Percentiles rank a stretch among this genome's conserved stretches.
Conservation (phyloP, 257 asterid species). For the Scutellaria galericulata region DNA sequence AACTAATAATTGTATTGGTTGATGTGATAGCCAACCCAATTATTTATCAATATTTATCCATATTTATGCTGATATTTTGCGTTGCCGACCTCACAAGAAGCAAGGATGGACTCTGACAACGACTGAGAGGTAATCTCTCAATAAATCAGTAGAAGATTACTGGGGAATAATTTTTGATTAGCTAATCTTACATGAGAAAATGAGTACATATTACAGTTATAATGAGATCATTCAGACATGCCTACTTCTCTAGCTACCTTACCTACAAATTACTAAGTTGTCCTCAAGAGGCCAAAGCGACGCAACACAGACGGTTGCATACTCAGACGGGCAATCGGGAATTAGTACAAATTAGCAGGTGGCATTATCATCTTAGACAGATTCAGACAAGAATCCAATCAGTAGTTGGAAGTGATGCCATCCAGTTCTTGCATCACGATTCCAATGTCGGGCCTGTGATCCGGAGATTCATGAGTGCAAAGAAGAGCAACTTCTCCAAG, state of each 20-base stretch:
- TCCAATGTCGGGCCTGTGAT: constrained; percentile 71
- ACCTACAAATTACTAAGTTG: constrained; percentile 18
- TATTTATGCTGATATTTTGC: too few relatives aligned
- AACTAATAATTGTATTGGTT: not conserved
- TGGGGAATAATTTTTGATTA: constrained; percentile 22
- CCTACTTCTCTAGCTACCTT: constrained; percentile 18
- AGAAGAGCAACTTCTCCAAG: constrained; percentile 80
- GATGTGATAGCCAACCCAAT: not conserved
- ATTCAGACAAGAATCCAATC: constrained; percentile 21
- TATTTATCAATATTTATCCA: too few relatives aligned
- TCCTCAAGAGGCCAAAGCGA: not conserved
- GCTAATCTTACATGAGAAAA: constrained; percentile 30
- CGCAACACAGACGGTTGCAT: constrained; percentile 30
- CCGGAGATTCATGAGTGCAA: constrained; percentile 78
- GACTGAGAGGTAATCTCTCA: too few relatives aligned
- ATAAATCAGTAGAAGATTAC: not conserved
- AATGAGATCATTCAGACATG: constrained; percentile 21
- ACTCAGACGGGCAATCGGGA: constrained; percentile 13
- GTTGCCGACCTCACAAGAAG: too few relatives aligned
- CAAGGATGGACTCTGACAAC: too few relatives aligned
- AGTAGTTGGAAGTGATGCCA: constrained; percentile 34
- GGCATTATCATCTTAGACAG: constrained; percentile 27
- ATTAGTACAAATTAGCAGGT: constrained; percentile 41
- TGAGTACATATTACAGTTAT: constrained; percentile 33
- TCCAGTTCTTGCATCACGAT: constrained; percentile 68